Conservation (phyloP, 1,139 yeast species). For the Debaryomycetaceae sp. region DNA sequence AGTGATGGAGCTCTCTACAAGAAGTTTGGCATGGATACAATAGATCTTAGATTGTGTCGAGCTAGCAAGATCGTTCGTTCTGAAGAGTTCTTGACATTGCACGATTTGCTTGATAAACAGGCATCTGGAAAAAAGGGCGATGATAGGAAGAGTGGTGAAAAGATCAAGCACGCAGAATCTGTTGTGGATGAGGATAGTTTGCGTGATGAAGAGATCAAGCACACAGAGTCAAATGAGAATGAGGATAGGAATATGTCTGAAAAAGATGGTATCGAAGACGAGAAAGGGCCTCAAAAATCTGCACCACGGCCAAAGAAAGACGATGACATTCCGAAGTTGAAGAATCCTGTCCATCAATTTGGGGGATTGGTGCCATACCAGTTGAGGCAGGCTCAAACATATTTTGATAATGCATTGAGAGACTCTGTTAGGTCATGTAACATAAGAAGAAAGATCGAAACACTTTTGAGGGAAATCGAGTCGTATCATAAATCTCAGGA, state of each 20-base stretch:
- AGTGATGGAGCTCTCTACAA: constrained; percentile 12
- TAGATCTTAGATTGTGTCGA: constrained; percentile 28
- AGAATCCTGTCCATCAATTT: constrained; percentile 49
- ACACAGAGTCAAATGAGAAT: neutral
- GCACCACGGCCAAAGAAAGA: neutral
- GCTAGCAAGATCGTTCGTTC: constrained; percentile 21
- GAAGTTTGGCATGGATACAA: constrained; percentile 21
- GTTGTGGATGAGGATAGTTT: too few species aligned
- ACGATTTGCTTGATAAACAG: constrained; percentile 9
- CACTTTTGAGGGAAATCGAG: constrained; percentile 16
- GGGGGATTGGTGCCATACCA: constrained; percentile 47
- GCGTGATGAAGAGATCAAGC: neutral
- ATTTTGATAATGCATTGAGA: constrained; percentile 29
- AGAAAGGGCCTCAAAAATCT: neutral
- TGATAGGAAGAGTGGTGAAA: constrained; percentile 1
- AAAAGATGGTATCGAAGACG: neutral
- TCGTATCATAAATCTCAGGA: neutral
- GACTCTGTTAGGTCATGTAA: constrained; percentile 25
- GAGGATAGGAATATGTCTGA: neutral
- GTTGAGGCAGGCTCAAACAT: constrained; percentile 35
- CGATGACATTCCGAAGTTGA: constrained; percentile 3
- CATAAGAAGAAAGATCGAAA: constrained; percentile 18
- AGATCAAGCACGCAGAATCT: neutral
- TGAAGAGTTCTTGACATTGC: constrained; percentile 8
- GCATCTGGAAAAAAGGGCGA: constrained; percentile 1